These are phyloP conservation scores for Xylariales sp. DNA, from an alignment of 2,329 filamentous ascomycete genomes.

Conservation along the genomic window DNA sequence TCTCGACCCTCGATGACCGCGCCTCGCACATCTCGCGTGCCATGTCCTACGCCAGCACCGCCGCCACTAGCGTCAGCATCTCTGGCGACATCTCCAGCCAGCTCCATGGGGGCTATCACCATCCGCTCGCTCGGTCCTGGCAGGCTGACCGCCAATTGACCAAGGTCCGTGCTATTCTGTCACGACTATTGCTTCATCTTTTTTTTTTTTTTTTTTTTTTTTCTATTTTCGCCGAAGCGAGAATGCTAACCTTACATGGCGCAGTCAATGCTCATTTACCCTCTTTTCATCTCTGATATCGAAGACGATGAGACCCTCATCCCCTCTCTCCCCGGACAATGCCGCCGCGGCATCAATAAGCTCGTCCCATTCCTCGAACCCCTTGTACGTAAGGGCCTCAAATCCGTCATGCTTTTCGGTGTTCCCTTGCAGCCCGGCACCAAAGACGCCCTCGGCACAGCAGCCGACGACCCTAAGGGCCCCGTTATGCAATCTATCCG, in stretches of 20 bases:
- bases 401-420: conserved; percentile 94
- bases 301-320: conserved; percentile 93
- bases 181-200: not conserved
- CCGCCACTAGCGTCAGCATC: conserved; percentile 76
- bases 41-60: conserved; percentile 74
- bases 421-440: conserved; percentile 83
- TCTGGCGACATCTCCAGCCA: conserved; percentile 83
- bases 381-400: conserved; percentile 87
- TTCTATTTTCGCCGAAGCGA: not conserved
- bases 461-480: conserved; percentile 91
- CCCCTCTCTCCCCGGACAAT: conserved; percentile 89
- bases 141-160: conserved; percentile 87
- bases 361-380: conserved; percentile 86
- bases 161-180: conserved; percentile 67
- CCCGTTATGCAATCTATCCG: conserved; percentile 91
- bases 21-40: conserved; percentile 71
- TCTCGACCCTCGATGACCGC: conserved; percentile 69
- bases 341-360: conserved; percentile 88
- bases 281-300: conserved; percentile 93
- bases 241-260: conserved; percentile 26
- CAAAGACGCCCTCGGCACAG: conserved; percentile 92
- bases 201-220: not conserved
- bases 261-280: conserved; percentile 98
- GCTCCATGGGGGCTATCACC: conserved; percentile 84
- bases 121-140: conserved; percentile 83